phyloP scores from a whole-genome alignment of 2,329 filamentous ascomycete genomes.

The Pezizomycotina sp. region DNA sequence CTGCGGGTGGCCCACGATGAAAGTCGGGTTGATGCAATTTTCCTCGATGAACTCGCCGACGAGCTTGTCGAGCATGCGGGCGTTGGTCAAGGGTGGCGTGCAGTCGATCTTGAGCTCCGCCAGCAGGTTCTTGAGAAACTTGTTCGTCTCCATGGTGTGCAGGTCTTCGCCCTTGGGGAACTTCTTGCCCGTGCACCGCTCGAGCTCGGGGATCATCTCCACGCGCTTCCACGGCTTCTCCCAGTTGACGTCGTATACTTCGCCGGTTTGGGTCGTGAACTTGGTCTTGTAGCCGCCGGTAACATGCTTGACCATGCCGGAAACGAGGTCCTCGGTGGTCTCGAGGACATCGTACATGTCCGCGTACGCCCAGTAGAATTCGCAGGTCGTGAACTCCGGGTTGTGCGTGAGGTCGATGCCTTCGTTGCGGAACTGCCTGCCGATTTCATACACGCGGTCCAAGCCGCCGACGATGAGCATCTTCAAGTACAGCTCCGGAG shows the following conservation, averaged over 20 bases:
- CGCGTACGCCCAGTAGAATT: conserved; percentile 91
- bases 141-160: conserved; percentile 74
- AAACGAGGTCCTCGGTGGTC: conserved; percentile 84
- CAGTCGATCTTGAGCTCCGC: conserved; percentile 87
- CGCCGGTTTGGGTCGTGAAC: conserved; percentile 65
- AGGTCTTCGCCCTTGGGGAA: conserved; percentile 81
- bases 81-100: conserved; percentile 76
- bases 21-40: conserved; percentile 82
- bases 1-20: conserved; percentile 67
- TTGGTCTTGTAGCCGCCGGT: conserved; percentile 72
- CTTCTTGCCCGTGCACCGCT: conserved; percentile 77
- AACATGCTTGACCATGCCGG: conserved; percentile 70
- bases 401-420: conserved; percentile 88
- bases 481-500: conserved; percentile 93
- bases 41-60: conserved; percentile 90
- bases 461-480: conserved; percentile 87
- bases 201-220: conserved; percentile 88
- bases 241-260: conserved; percentile 89
- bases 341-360: conserved; percentile 85
- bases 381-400: conserved; percentile 92
- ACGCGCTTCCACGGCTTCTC: conserved; percentile 81
- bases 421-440: conserved; percentile 90
- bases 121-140: conserved; percentile 68
- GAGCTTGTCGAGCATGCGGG: conserved; percentile 90
- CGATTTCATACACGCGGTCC: conserved; percentile 88